phyloP scores from a whole-genome alignment of 2,329 filamentous ascomycete species.

The Xylaria hypoxylon region DNA sequence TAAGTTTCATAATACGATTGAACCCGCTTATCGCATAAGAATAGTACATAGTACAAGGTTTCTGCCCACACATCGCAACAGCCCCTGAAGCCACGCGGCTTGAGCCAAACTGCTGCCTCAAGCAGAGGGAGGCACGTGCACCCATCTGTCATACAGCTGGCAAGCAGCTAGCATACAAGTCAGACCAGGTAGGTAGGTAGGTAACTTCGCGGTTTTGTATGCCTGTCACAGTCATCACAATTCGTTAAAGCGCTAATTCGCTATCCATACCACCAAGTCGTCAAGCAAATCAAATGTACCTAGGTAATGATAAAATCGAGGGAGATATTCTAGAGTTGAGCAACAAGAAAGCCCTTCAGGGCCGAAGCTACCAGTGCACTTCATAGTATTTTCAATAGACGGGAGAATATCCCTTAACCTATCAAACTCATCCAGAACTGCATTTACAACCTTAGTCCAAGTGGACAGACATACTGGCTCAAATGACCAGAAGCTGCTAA shows the following conservation, averaged over 20 bases:
- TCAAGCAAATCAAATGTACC: no score
- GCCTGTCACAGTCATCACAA: no score
- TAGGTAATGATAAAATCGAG: no score
- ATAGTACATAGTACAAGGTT: no score
- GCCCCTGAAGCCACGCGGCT: neutral
- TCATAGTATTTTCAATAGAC: neutral
- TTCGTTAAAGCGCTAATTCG: neutral
- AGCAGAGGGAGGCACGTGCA: neutral
- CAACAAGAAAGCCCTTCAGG: neutral
- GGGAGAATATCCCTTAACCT: neutral
- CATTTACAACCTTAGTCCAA: neutral
- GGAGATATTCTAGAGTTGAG: no score
- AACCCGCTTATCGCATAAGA: no score
- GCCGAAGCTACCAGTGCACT: neutral
- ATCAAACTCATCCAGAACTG: neutral
- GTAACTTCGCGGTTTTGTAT: no score
- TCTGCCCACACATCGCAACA: neutral
- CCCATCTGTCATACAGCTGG: no score
- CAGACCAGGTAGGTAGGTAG: no score
- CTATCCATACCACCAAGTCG: neutral
- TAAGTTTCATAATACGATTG: no score
- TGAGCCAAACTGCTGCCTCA: neutral
- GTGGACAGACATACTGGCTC: neutral
- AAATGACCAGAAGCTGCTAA: conserved; percentile 1
- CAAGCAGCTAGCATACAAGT: no score